A percentile compares a stretch with the other conserved stretches of the same genome.
Evolutionary conservation across 805 yeast species (phyloP).

Genomic region (Candida rishiriensis): DNA sequence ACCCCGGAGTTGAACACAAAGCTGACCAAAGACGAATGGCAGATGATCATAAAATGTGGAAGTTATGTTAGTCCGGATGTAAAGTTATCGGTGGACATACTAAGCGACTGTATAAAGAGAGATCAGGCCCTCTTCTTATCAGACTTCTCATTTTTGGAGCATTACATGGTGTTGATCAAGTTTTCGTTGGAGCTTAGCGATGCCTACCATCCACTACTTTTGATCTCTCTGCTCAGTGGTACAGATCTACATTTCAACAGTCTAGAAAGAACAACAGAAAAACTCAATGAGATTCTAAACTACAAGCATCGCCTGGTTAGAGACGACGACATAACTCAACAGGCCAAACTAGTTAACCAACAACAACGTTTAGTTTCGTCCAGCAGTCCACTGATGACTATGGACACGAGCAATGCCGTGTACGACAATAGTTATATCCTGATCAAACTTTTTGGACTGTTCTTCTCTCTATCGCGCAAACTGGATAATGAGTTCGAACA

Average conservation of each 20-base stretch:
- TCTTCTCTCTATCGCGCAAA: slow-evolving; percentile 23
- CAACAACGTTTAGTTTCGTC: background rate
- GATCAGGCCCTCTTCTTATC: slow-evolving; percentile 48
- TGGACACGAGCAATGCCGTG: slow-evolving; percentile 3
- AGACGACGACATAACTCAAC: background rate
- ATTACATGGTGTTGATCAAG: slow-evolving; percentile 27
- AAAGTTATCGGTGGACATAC: slow-evolving; percentile 36
- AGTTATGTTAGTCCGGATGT: slow-evolving; percentile 23
- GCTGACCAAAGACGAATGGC: slow-evolving; percentile 25
- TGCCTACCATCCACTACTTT: slow-evolving; percentile 26
- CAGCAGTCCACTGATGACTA: slow-evolving; percentile 7
- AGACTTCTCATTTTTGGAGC: slow-evolving; percentile 47
- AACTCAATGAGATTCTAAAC: slow-evolving; percentile 15
- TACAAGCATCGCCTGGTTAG: slow-evolving; percentile 10
- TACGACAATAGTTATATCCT: slow-evolving; percentile 37
- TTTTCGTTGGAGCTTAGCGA: slow-evolving; percentile 26
- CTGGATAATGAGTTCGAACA: slow-evolving; percentile 22
- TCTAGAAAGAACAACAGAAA: slow-evolving; percentile 10
- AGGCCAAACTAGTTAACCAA: background rate
- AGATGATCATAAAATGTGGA: slow-evolving; percentile 21
- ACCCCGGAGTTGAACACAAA: slow-evolving; percentile 23
- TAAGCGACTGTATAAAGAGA: slow-evolving; percentile 41
- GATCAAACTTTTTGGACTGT: slow-evolving; percentile 36
- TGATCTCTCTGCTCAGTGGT: slow-evolving; percentile 14
- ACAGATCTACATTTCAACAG: slow-evolving; percentile 11